Evolutionary conservation across 768 basidiomycete species (phyloP), one percentile per base, ranked within the genome.

Genomic region (Dacryopinax spathularia): DNA sequence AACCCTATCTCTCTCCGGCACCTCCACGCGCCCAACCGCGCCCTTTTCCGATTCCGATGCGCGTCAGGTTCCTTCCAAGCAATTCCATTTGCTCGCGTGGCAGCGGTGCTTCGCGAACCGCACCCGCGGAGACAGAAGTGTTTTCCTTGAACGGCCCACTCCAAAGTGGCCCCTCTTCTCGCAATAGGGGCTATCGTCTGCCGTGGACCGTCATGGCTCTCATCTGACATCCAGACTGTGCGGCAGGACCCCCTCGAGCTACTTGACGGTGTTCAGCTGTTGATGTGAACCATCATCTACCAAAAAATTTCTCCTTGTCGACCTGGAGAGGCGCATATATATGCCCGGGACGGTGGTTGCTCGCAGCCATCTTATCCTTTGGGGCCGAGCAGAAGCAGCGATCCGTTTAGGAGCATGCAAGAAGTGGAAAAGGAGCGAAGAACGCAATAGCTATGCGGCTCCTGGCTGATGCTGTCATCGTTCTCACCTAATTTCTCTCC

Each of bases 81-180:
- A 10, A 37, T 15, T 29, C 48, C 48, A 5, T 29, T 13, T 29
- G 48, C 48, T 56, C 48, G 48, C 48, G 48, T 56, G 48, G 48
- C 48, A 6, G 25, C 43, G 43, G 22, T 44, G 43, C 6, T 56
- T 56, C 48, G 48, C 48, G 48, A 56, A 56, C 48, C 48, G 31
- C 29, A 29, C 5, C 48, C 39, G 39, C 39, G 39, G 39, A 41
- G 39, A 6, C 39, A 56, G 48, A 27, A n/a, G n/a, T n/a, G n/a
- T n/a, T n/a, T n/a, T 31, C 6, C 29, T 22, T 5, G 48, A 56
- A 56, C 10, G 5, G 15, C 25, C 48, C 31, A 22, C 25, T 9
- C 48, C 10, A 29, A 56, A 56, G 48, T 56, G 48, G 48, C 48
- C 48, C 48, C 48, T 56, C 48, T 56, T 56, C 48, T 10, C 48